Conservation (phyloP, 306 rosid genomes). For the Hylodesmum podocarpum region DNA sequence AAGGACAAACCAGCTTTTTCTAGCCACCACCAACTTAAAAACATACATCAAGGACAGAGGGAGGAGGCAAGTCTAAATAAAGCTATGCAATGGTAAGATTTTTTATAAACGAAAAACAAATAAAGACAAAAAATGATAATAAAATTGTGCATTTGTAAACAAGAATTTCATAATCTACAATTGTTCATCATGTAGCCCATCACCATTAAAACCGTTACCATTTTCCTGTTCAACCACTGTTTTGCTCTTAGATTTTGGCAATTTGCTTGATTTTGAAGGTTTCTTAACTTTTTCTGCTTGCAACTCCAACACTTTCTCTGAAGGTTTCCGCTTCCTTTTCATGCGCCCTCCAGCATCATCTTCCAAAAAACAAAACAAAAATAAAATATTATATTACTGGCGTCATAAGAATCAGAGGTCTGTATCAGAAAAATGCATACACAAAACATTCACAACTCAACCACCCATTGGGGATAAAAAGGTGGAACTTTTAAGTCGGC, state of each 20-base stretch:
- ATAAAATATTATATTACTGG: background rate
- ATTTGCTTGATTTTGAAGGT: constrained; percentile 61
- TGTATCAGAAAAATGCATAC: background rate
- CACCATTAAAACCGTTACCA: constrained; percentile 52
- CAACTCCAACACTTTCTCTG: constrained; percentile 82
- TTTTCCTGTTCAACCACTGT: constrained; percentile 49
- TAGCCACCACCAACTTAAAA: background rate
- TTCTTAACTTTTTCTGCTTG: constrained; percentile 80
- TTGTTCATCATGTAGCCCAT: constrained; percentile 54
- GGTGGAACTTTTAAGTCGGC: background rate
- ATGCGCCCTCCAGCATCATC: constrained; percentile 65
- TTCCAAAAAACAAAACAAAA: constrained; percentile 13
- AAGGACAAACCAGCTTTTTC: background rate
- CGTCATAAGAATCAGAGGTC: background rate
- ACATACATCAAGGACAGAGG: background rate
- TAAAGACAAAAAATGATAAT: background rate
- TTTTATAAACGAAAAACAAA: background rate
- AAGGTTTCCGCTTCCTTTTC: constrained; percentile 78
- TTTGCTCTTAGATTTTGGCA: constrained; percentile 48
- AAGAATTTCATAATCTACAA: background rate
- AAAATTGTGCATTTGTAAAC: background rate
- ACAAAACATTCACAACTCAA: background rate
- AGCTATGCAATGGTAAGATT: background rate
- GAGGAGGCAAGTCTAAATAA: background rate
- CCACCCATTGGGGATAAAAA: background rate